phyloP scores from a whole-genome alignment of 2,329 filamentous ascomycete species.

The Cercospora beticola region DNA sequence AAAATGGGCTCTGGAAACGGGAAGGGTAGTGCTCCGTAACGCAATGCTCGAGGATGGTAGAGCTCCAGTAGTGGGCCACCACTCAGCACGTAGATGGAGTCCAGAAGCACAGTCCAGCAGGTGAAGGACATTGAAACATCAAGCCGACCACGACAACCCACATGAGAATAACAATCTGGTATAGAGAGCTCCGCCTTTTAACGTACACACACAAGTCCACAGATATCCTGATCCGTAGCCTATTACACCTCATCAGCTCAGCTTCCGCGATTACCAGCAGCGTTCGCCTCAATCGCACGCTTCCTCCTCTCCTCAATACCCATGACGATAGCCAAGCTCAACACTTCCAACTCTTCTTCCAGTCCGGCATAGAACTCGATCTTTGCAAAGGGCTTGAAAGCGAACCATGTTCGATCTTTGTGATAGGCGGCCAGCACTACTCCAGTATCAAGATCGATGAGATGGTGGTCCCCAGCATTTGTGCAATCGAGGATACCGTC shows the following conservation, averaged over 20 bases:
- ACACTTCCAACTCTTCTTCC: neutral
- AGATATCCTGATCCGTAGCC: neutral
- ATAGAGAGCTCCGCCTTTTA: neutral
- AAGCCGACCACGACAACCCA: neutral
- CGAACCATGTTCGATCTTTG: conserved; percentile 3
- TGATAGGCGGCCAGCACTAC: conserved; percentile 2
- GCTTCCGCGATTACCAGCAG: neutral
- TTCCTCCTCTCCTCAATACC: neutral
- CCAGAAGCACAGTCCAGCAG: neutral
- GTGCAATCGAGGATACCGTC: neutral
- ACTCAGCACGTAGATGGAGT: neutral
- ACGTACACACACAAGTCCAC: neutral
- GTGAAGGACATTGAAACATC: neutral
- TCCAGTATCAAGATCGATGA: conserved; percentile 3
- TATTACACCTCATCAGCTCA: neutral
- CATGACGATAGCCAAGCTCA: conserved; percentile 6
- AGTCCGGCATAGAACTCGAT: neutral
- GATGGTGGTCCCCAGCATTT: neutral
- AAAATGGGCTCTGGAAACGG: neutral
- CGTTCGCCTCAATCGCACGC: neutral
- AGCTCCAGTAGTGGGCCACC: neutral
- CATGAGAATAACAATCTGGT: neutral
- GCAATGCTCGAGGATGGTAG: neutral
- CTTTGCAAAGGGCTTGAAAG: conserved; percentile 1
- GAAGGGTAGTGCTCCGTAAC: neutral